A percentile compares a stretch with the other conserved stretches of the same genome.
These are phyloP conservation scores for Cystobasidium tubakii DNA, from an alignment of 768 basidiomycete species.

Conservation along the genomic window DNA sequence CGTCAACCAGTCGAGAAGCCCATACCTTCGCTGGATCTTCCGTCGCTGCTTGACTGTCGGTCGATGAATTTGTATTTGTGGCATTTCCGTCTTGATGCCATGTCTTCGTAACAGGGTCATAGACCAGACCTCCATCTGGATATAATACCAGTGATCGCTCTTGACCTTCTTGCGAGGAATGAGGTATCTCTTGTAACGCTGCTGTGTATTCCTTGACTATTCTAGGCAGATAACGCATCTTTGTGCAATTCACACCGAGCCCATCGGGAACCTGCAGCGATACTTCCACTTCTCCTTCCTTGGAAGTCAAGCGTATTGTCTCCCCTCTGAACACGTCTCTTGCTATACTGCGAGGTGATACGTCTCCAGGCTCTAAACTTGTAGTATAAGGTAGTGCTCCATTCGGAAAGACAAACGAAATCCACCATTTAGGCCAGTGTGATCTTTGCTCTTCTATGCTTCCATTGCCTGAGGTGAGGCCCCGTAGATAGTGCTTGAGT, in stretches of 20 bases:
- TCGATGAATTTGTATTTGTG: background rate
- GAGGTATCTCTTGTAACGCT: conserved; percentile 6
- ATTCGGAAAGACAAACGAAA: conserved; percentile 25
- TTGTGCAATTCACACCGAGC: conserved; percentile 23
- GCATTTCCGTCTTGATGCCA: conserved; percentile 18
- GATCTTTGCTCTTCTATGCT: background rate
- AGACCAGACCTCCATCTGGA: conserved; percentile 27
- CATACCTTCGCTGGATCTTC: conserved; percentile 15
- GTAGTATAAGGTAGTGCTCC: background rate
- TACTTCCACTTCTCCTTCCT: background rate
- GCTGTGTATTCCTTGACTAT: background rate
- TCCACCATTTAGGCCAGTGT: conserved; percentile 30
- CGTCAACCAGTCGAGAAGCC: background rate
- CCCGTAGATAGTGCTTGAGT: background rate
- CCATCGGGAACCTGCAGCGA: background rate
- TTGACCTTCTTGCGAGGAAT: background rate
- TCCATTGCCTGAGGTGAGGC: background rate
- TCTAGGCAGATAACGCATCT: conserved; percentile 15
- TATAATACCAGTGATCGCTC: conserved; percentile 4
- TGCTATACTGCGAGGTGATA: background rate
- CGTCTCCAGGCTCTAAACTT: background rate
- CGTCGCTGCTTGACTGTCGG: background rate
- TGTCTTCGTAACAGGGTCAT: conserved; percentile 10
- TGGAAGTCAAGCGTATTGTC: background rate
- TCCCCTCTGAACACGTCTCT: background rate